Evolutionary conservation across 2,329 filamentous ascomycete genomes (phyloP).

Genomic region (Endocalyx cinctus): DNA sequence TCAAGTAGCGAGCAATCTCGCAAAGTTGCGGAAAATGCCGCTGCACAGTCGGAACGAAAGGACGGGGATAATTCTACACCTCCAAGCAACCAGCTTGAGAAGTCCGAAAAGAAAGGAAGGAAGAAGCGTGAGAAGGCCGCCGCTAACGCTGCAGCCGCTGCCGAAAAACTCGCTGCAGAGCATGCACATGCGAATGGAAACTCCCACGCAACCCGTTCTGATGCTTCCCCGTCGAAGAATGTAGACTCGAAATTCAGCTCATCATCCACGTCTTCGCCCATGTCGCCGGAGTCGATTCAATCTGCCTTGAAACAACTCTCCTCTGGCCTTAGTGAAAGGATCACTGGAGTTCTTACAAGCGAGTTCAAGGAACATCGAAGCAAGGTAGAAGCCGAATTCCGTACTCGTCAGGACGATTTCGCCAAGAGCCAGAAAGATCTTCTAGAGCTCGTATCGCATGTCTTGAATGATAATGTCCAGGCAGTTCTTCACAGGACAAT

Average conservation of each 20-base stretch:
- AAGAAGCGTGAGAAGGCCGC: slow-evolving; percentile 53
- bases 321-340: slow-evolving; percentile 42
- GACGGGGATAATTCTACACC: slow-evolving; percentile 20
- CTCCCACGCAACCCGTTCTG: slow-evolving; percentile 29
- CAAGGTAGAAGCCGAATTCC: slow-evolving; percentile 61
- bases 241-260: slow-evolving; percentile 20
- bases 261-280: slow-evolving; percentile 16
- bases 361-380: slow-evolving; percentile 58
- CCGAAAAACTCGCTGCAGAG: slow-evolving; percentile 36
- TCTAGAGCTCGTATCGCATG: slow-evolving; percentile 54
- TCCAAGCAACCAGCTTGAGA: slow-evolving; percentile 24
- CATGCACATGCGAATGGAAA: slow-evolving; percentile 37
- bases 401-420: slow-evolving; percentile 46
- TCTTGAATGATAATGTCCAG: slow-evolving; percentile 60
- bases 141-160: slow-evolving; percentile 36
- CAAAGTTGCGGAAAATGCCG: slow-evolving; percentile 18
- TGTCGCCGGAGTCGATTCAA: slow-evolving; percentile 43
- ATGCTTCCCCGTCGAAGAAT: slow-evolving; percentile 28
- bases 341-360: slow-evolving; percentile 41
- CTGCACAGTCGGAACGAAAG: slow-evolving; percentile 23
- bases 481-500: slow-evolving; percentile 75
- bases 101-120: slow-evolving; percentile 26
- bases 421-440: slow-evolving; percentile 49
- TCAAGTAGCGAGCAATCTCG: slow-evolving; percentile 20
- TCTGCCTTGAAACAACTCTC: slow-evolving; percentile 51